Conservation (phyloP, 2,329 filamentous ascomycete species). For the Aspergillus oerlinghausenensis region DNA sequence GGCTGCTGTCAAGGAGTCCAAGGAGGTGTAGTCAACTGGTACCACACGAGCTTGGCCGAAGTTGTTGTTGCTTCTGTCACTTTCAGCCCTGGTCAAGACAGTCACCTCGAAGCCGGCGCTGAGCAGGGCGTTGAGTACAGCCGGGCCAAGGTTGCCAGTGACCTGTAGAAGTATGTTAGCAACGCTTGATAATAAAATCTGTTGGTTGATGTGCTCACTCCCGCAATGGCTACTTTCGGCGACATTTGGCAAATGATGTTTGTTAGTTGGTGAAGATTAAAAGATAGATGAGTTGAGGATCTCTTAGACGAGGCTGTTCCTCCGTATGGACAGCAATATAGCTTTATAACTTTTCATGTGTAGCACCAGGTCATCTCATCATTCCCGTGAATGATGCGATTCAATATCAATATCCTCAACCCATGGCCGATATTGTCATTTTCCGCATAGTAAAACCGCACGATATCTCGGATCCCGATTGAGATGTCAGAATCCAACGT, state of each 20-base stretch:
- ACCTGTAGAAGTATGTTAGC: constrained; percentile 7
- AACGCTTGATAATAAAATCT: too few relatives aligned
- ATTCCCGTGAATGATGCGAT: background rate
- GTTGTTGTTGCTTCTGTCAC: constrained; percentile 3
- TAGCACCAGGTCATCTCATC: background rate
- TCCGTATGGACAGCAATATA: too few relatives aligned
- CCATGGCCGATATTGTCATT: background rate
- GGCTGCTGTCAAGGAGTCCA: constrained; percentile 19
- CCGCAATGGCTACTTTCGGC: too few relatives aligned
- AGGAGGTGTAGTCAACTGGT: constrained; percentile 26
- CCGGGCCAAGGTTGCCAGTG: constrained; percentile 26
- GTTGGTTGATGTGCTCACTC: too few relatives aligned
- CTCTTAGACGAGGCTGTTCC: too few relatives aligned
- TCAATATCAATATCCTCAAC: background rate
- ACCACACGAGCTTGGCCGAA: constrained; percentile 10
- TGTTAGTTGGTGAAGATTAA: too few relatives aligned
- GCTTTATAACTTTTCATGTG: background rate
- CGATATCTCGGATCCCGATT: background rate
- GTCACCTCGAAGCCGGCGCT: constrained; percentile 23
- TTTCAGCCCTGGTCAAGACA: constrained; percentile 17
- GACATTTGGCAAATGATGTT: too few relatives aligned
- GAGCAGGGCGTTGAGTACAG: constrained; percentile 23
- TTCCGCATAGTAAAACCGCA: background rate
- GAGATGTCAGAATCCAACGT: too few relatives aligned
- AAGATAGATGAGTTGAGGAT: too few relatives aligned